Evolutionary conservation across 2,329 filamentous ascomycete genomes (phyloP).

Genomic region (Mycosphaerella arachidis): DNA sequence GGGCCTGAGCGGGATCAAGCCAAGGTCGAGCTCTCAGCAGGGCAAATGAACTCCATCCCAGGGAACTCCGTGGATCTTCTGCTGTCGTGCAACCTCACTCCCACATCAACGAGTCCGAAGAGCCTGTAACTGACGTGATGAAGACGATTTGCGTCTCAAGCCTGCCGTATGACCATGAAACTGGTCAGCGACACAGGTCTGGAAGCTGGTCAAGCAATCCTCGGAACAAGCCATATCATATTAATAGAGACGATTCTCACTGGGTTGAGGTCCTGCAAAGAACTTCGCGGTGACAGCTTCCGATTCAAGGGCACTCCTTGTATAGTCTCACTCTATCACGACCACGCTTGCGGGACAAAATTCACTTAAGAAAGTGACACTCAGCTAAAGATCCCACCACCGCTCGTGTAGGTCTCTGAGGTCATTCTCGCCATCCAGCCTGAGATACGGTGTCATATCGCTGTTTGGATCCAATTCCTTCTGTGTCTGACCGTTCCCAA

Average conservation of each 20-base stretch:
- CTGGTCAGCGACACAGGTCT: background rate
- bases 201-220: background rate
- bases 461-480: slow-evolving; percentile 53
- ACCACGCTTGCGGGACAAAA: slow-evolving; percentile 1
- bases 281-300: background rate
- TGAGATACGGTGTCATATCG: slow-evolving; percentile 63
- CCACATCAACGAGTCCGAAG: background rate
- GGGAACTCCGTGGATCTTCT: background rate
- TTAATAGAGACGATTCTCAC: background rate
- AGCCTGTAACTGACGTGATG: background rate
- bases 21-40: background rate
- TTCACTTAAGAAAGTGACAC: background rate
- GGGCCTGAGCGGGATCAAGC: background rate
- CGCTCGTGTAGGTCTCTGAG: slow-evolving; percentile 61
- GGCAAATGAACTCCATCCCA: background rate
- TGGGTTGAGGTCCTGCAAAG: background rate
- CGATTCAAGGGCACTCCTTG: slow-evolving; percentile 2
- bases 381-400: slow-evolving; percentile 48
- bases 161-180: background rate
- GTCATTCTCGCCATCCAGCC: slow-evolving; percentile 52
- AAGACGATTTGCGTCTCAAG: background rate
- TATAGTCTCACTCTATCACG: slow-evolving; percentile 11
- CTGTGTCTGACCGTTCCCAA: slow-evolving; percentile 63
- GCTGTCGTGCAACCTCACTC: background rate
- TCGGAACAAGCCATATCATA: background rate